Base-by-base conservation (phyloP, 2,329 filamentous ascomycete species). In the Aspergillus sojae region DNA sequence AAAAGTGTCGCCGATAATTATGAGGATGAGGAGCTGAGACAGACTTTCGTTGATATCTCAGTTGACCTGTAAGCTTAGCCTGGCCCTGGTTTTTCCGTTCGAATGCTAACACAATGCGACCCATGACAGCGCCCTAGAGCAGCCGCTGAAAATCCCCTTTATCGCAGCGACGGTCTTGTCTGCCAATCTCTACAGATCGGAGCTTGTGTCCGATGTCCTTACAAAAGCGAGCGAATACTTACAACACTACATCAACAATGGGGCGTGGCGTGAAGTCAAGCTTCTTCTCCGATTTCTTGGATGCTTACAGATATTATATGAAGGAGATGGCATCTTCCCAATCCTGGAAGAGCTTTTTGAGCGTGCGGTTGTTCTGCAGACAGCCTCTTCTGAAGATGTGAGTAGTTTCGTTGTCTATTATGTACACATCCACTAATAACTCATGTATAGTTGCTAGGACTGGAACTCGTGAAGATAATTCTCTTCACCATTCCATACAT, bases 101-200 rank as follows among this genome's bases (percentile, higher is more conserved):
- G 34, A 48, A 63, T 19, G 53, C 58, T 68, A 46, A 72, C 70
- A 55, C 52, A 74, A 26, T 36, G 66, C 72, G 46, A 12, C 7
- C 63, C 28, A 26, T 36, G 54, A 30, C 63, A 88, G 86, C 68
- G 85, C 91, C 50, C 77, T 92, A 41, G 95, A 99, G 80, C 95
- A 99, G 80, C 95, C 95, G 1, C 90, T 99, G 78, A 98, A 98
- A 83, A 96, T 93, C n/a, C 94, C 95, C 0, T 98, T 97, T 75
- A 86, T 96, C 43, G 93, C 94, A 11, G 92, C 91, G 23, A 89
- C 94, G 16, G 86, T 96, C 50, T 85, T 97, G 62, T 86, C 93
- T 62, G 86, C 89, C 68, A 97, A 98, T 80, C 86, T 87, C 30
- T 81, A 91, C 71, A 93, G 92, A 74, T 84, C 90, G 5, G 91